Evolutionary conservation across 31 red algal species (phyloP).

Genomic region (Asparagopsis taxiformis): DNA sequence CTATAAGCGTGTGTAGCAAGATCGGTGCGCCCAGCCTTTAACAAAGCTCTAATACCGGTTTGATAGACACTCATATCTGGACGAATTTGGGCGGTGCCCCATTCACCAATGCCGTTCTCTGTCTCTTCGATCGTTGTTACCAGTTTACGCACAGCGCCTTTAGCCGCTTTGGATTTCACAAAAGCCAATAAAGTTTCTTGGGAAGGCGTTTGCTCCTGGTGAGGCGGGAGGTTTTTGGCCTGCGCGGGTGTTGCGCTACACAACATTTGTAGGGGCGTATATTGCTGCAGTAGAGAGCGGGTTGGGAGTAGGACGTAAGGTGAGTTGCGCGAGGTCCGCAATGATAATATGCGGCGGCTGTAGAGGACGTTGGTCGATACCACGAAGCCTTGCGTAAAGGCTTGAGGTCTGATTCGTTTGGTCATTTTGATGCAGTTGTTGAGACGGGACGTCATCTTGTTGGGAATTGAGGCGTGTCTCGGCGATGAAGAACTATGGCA

Average conservation of each 20-base stretch:
- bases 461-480: no score
- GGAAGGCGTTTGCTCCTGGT: neutral
- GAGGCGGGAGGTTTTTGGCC: neutral
- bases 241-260: no score
- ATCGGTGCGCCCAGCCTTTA: slow-evolving; percentile 27
- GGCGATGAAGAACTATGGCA: no score
- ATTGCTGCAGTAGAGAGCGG: no score
- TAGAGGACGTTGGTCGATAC: no score
- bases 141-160: slow-evolving; percentile 15
- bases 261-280: no score
- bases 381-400: no score
- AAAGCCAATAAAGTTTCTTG: neutral
- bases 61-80: slow-evolving; percentile 9
- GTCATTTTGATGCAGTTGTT: neutral
- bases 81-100: neutral
- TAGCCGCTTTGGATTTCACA: neutral
- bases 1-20: slow-evolving; percentile 18
- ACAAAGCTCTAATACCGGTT: slow-evolving; percentile 9
- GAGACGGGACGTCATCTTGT: no score
- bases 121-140: neutral
- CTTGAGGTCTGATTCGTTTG: neutral
- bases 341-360: no score
- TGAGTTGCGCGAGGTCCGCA: no score
- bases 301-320: no score
- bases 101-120: neutral